phyloP scores from a whole-genome alignment of 805 yeast species.

The Ogataea parapolymorpha region DNA sequence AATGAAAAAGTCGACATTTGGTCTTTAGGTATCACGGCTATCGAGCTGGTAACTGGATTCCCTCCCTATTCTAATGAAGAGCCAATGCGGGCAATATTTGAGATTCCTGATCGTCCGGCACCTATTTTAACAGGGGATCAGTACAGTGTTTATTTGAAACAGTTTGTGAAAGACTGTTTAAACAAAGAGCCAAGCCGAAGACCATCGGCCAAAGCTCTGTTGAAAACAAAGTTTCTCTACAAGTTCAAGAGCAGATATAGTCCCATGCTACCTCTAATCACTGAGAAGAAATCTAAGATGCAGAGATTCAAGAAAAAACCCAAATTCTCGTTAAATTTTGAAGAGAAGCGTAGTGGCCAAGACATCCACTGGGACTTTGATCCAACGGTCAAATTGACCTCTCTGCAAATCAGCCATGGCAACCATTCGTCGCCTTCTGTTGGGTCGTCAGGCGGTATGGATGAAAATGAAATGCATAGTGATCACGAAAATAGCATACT shows the following conservation, averaged over 20 bases:
- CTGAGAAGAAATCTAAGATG: constrained; percentile 38
- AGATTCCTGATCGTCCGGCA: constrained; percentile 63
- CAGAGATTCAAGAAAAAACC: constrained; percentile 36
- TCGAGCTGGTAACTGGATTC: constrained; percentile 76
- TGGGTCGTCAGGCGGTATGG: constrained; percentile 3
- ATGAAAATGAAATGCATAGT: constrained; percentile 17
- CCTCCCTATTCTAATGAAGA: constrained; percentile 76
- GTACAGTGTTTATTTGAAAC: constrained; percentile 42
- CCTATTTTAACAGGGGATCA: constrained; percentile 50
- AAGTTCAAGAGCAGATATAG: constrained; percentile 29
- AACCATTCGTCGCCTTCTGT: constrained; percentile 1
- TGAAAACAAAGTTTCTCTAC: constrained; percentile 52
- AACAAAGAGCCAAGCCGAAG: constrained; percentile 62
- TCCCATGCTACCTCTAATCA: constrained; percentile 25
- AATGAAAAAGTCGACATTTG: constrained; percentile 89
- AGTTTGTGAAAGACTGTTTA: constrained; percentile 64
- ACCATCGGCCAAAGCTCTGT: constrained; percentile 56
- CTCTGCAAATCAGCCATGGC: constrained; percentile 1
- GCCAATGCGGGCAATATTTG: constrained; percentile 73
- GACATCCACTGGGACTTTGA: constrained; percentile 26
- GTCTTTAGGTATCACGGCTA: constrained; percentile 92
- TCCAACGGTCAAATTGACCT: constrained; percentile 9
- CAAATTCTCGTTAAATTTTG: constrained; percentile 33
- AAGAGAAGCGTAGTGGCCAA: constrained; percentile 25
- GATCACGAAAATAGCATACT: constrained; percentile 14